Evolutionary conservation across 257 asterid species (phyloP), one percentile per base, ranked within the genome.

Genomic region (Scutellaria galericulata): DNA sequence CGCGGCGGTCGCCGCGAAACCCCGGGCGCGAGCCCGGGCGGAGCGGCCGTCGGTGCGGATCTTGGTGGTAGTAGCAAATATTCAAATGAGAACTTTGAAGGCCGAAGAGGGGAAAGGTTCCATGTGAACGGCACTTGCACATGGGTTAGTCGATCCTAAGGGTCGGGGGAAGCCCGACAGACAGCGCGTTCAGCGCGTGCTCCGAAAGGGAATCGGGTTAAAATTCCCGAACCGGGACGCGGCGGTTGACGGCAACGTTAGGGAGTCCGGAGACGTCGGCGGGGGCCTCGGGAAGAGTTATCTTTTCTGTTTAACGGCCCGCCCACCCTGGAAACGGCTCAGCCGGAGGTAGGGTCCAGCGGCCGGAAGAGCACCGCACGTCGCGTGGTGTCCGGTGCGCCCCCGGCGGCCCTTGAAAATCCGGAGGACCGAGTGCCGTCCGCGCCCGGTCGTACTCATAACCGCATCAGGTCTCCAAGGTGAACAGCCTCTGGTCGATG

Each of bases 351-450:
- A 86, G 85, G 91, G 86, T 83, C 87, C 81, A 81, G 80, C 85
- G 83, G 86, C 84, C 78, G 83, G 82, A 83, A 83, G 87, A 80
- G 86, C 89, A 80, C 87, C 86, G 87, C 90, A 82, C 83, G 81
- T 83, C 87, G 83, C 89, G 87, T 73, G 86, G 89, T 83, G 91
- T 80, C 84, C 83, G 80, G 84, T 82, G 89, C 85, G 86, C 88
- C 83, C 89, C 86, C 83, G 89, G 88, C 82, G 88, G 85, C 88
- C 95, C 87, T 84, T 88, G 88, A 86, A 88, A 86, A 81, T 86
- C 81, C 81, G 80, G 86, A 85, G 87, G 89, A 83, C 84, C 83
- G 89, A 84, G 83, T 82, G 56, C 76, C 81, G 82, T 80, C 76
- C 80, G 78, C 74, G 78, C 85, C 86, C 72, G 84, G 78, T 83